Conservation (phyloP, 2,329 filamentous ascomycete genomes). For the Sporothrix inflata region DNA sequence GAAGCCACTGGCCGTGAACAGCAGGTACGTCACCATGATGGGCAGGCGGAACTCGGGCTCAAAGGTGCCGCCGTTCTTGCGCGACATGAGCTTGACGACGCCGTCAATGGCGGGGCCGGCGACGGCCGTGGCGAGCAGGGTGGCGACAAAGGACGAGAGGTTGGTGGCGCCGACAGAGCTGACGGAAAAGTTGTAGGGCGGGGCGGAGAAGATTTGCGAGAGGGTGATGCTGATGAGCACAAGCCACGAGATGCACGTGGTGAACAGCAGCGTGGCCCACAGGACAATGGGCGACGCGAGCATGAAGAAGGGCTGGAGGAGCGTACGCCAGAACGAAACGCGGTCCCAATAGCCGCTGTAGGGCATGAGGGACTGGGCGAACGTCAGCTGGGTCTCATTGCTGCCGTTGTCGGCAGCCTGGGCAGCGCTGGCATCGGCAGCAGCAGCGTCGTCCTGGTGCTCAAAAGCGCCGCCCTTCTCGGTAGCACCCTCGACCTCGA, state of each 20-base stretch:
- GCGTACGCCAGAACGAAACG: constrained; percentile 44
- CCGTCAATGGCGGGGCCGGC: constrained; percentile 44
- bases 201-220: constrained; percentile 44
- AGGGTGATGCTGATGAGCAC: constrained; percentile 40
- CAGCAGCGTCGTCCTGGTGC: constrained; percentile 20
- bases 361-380: constrained; percentile 40
- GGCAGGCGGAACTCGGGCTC: constrained; percentile 47
- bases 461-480: constrained; percentile 27
- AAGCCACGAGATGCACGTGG: constrained; percentile 43
- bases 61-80: constrained; percentile 43
- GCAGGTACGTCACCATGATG: constrained; percentile 42
- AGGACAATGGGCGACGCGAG: constrained; percentile 43
- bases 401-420: neutral
- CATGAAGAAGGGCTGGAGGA: constrained; percentile 44
- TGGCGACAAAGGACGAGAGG: constrained; percentile 42
- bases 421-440: neutral
- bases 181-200: constrained; percentile 45
- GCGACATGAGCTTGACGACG: constrained; percentile 41
- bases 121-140: constrained; percentile 40
- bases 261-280: constrained; percentile 47
- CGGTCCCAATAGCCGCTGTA: constrained; percentile 46
- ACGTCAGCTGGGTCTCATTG: constrained; percentile 36
- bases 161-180: constrained; percentile 42
- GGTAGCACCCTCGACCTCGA: constrained; percentile 24
- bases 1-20: constrained; percentile 45